Percentiles rank a stretch among this genome's conserved stretches.
These are phyloP conservation scores for Metarhizium sp. DNA, from an alignment of 2,329 filamentous ascomycete genomes.

Conservation along the genomic window DNA sequence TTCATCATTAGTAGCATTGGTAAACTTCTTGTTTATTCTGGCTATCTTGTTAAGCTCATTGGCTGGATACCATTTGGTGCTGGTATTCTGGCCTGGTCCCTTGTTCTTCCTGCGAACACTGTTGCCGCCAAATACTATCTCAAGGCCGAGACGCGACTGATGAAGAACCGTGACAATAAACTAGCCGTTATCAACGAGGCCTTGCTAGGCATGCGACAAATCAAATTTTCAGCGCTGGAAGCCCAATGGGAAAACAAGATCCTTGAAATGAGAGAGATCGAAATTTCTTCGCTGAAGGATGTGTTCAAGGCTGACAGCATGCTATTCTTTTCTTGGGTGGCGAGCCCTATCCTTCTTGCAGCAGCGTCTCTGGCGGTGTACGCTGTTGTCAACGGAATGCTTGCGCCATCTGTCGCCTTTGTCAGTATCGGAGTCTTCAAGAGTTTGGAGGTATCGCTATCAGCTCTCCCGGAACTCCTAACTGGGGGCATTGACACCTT, in stretches of 20 bases:
- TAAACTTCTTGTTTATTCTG: constrained; percentile 56
- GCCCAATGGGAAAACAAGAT: constrained; percentile 67
- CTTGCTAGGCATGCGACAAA: constrained; percentile 70
- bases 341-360: constrained; percentile 64
- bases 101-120: constrained; percentile 61
- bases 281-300: constrained; percentile 57
- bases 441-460: constrained; percentile 62
- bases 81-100: constrained; percentile 53
- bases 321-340: constrained; percentile 60
- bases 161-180: constrained; percentile 69
- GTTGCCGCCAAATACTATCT: constrained; percentile 57
- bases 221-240: constrained; percentile 76
- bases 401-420: constrained; percentile 68
- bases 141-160: constrained; percentile 56
- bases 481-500: constrained; percentile 62
- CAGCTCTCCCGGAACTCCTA: constrained; percentile 62
- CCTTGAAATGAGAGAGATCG: constrained; percentile 48
- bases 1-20: constrained; percentile 52
- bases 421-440: constrained; percentile 68
- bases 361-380: constrained; percentile 63
- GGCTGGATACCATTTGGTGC: constrained; percentile 61
- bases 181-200: constrained; percentile 68
- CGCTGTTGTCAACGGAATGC: constrained; percentile 48
- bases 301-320: constrained; percentile 55
- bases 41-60: constrained; percentile 58